Evolutionary conservation across 345 rosid genomes (phyloP).

Genomic region (Citrus mangshanensis): DNA sequence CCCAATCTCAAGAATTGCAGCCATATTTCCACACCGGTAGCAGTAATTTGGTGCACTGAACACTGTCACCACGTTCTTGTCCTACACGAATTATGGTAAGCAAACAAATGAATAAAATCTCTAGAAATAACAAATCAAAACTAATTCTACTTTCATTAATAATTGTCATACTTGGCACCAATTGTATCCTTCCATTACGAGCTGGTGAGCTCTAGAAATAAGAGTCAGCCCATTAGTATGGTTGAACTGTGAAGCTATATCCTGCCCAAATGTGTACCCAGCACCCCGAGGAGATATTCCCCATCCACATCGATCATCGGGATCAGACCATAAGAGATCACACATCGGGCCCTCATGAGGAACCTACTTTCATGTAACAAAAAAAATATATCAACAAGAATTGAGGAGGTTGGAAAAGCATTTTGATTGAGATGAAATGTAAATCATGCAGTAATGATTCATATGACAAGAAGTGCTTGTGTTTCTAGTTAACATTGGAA

Average conservation of each 20-base stretch:
- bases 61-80: slow-evolving; percentile 77
- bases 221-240: slow-evolving; percentile 73
- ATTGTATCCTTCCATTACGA: slow-evolving; percentile 88
- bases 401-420: neutral
- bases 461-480: neutral
- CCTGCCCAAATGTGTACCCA: slow-evolving; percentile 64
- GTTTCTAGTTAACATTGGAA: neutral
- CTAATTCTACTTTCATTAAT: neutral
- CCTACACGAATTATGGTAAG: slow-evolving; percentile 32
- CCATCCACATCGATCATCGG: slow-evolving; percentile 59
- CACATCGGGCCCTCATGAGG: slow-evolving; percentile 90
- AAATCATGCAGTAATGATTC: neutral
- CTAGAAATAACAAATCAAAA: neutral
- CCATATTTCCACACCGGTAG: slow-evolving; percentile 84
- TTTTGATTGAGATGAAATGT: neutral
- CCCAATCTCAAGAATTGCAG: slow-evolving; percentile 80
- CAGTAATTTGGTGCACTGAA: slow-evolving; percentile 87
- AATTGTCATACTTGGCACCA: slow-evolving; percentile 66
- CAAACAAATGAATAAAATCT: neutral
- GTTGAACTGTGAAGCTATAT: slow-evolving; percentile 68
- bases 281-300: slow-evolving; percentile 62
- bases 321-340: slow-evolving; percentile 80
- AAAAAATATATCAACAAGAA: neutral
- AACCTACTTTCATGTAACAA: slow-evolving; percentile 36
- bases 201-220: slow-evolving; percentile 86